Base-by-base conservation (phyloP, 208 protist genomes). In the Wallacemonas rigidus region DNA sequence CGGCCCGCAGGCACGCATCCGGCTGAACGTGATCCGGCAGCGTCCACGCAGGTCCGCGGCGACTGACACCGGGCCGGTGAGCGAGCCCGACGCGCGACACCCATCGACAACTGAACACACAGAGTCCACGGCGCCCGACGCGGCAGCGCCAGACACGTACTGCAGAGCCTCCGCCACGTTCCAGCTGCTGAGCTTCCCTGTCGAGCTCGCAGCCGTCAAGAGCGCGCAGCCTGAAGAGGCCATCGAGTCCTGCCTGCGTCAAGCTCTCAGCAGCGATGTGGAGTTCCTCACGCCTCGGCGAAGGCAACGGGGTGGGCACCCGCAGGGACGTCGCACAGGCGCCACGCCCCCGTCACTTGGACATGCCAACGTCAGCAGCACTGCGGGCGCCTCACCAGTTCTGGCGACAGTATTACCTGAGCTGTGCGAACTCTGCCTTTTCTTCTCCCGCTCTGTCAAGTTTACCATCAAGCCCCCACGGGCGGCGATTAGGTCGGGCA, bases 121-220 rank as follows among this genome's bases (percentile, higher is more conserved):
- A 0, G 26, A 26, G 26, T 26, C 26, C 26, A 26, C 26, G 26
- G 26, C 26, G 26, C 26, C 26, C 26, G 26, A 26, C 26, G 26
- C 26, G 26, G 26, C 26, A 50, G 45, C 45, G 1, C 45, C 43
- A 39, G 50, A 64, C 17, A 47, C 40, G 12, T 90, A 81, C 65
- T 96, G 81, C 69, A 77, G 89, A 14, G 92, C 80, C n/a, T 91
- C 89, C 8, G 87, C 81, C 7, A 94, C 88, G 14, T 97, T 93
- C 68, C 81, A 83, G 9, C 70, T 92, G 75, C 80, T 97, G 54
- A 90, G 88, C 1, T 97, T 95, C 53, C 87, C 92, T 1, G 83
- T 97, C 2, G 89, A 97, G 76, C 75, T 96, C 36, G 92, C 89
- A 8, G 81, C 79, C 38, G 83, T 81, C 3, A 92, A 79, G 48